Conservation (phyloP, 495 filamentous ascomycete genomes). For the Penicillium mononematosum region DNA sequence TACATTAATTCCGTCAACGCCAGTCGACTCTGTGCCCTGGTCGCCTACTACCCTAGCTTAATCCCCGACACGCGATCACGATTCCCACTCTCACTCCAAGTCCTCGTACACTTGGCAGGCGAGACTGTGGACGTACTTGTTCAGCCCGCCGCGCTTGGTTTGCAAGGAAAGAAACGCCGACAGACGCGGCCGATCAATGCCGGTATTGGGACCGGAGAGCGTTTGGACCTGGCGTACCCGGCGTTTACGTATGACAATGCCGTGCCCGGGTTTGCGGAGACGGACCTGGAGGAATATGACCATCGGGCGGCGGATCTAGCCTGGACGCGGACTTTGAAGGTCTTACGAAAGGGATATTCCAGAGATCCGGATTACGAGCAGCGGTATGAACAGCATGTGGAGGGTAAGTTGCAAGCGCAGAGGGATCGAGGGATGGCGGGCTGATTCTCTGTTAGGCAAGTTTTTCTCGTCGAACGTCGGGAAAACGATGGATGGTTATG, state of each 20-base stretch:
- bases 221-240: conserved; percentile 38
- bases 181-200: conserved; percentile 49
- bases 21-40: conserved; percentile 48
- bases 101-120: conserved; percentile 57
- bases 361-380: conserved; percentile 59
- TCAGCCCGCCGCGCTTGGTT: conserved; percentile 55
- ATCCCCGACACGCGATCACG: conserved; percentile 50
- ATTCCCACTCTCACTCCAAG: conserved; percentile 48
- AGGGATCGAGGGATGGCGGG: no score
- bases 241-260: conserved; percentile 50
- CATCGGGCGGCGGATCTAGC: conserved; percentile 53
- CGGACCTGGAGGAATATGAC: conserved; percentile 50
- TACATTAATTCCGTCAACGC: conserved; percentile 49
- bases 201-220: conserved; percentile 55
- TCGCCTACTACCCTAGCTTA: conserved; percentile 60
- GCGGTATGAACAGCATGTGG: conserved; percentile 58
- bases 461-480: conserved; percentile 46
- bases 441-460: conserved; percentile 32
- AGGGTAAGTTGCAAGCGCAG: conserved; percentile 39
- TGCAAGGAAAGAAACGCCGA: conserved; percentile 59
- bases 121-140: conserved; percentile 45
- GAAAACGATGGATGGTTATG: conserved; percentile 55
- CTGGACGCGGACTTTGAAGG: conserved; percentile 53
- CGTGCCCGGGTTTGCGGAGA: conserved; percentile 59
- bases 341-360: conserved; percentile 55